Percentiles rank a stretch among this genome's conserved stretches.
Evolutionary conservation across 495 filamentous ascomycete species (phyloP).

Genomic region (Lepidopterella palustris): DNA sequence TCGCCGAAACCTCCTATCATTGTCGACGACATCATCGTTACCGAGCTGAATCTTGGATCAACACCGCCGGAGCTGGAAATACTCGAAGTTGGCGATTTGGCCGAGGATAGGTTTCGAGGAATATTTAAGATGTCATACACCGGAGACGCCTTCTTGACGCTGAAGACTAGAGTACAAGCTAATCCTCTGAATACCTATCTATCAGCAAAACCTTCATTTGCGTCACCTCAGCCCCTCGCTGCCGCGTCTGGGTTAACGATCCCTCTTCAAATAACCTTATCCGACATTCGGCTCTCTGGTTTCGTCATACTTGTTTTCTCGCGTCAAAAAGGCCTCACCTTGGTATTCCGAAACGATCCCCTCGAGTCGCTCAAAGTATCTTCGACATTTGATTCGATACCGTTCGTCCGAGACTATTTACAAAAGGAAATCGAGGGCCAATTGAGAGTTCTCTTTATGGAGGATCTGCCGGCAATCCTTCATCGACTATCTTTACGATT

Average conservation of each 20-base stretch:
- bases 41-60: slow-evolving; percentile 90
- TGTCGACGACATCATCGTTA: slow-evolving; percentile 97
- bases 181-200: slow-evolving; percentile 96
- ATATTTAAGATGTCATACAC: slow-evolving; percentile 99
- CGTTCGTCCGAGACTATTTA: slow-evolving; percentile 93
- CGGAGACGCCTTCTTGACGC: slow-evolving; percentile 88
- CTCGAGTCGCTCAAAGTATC: slow-evolving; percentile 97
- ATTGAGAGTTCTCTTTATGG: slow-evolving; percentile 87
- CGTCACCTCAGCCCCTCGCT: slow-evolving; percentile 87
- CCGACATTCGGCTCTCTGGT: slow-evolving; percentile 92
- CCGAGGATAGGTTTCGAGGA: slow-evolving; percentile 92
- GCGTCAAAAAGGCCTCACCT: slow-evolving; percentile 88
- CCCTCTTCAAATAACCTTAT: slow-evolving; percentile 90
- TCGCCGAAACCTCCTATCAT: slow-evolving; percentile 98
- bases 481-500: slow-evolving; percentile 83
- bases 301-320: slow-evolving; percentile 98
- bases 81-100: slow-evolving; percentile 91
- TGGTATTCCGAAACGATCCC: slow-evolving; percentile 97
- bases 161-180: slow-evolving; percentile 92
- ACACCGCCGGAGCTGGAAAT: slow-evolving; percentile 93
- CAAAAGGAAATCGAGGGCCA: slow-evolving; percentile 97
- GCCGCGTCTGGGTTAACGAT: slow-evolving; percentile 91
- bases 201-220: slow-evolving; percentile 81
- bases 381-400: slow-evolving; percentile 97
- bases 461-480: slow-evolving; percentile 92